Conservation (phyloP, 2,329 filamentous ascomycete genomes). For the Malbranchea cinnamomea region DNA sequence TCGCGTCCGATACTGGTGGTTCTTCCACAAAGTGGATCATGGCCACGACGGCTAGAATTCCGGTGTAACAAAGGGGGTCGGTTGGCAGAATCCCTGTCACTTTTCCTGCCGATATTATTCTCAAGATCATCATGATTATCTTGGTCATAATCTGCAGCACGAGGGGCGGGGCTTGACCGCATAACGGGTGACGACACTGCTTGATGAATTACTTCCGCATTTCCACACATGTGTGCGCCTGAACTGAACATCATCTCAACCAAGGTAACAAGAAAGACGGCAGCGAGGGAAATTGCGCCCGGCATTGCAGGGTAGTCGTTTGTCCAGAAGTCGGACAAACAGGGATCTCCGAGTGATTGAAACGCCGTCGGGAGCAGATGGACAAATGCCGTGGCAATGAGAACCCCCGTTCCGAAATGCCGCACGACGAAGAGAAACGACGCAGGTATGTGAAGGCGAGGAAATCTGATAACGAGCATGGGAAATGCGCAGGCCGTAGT, state of each 20-base stretch:
- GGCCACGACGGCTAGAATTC: conserved; percentile 8
- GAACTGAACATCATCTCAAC: conserved; percentile 43
- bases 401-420: conserved; percentile 67
- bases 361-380: conserved; percentile 59
- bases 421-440: conserved; percentile 51
- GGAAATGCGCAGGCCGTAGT: conserved; percentile 50
- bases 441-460: conserved; percentile 42
- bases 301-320: conserved; percentile 33
- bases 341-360: conserved; percentile 50
- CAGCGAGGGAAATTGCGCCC: conserved; percentile 31
- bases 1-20: conserved; percentile 17
- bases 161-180: neutral
- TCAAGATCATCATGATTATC: neutral
- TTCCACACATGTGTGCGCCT: conserved; percentile 16
- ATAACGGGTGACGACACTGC: neutral
- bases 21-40: conserved; percentile 16
- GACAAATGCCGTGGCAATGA: conserved; percentile 77
- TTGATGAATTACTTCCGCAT: conserved; percentile 5
- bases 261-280: conserved; percentile 32
- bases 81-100: conserved; percentile 7
- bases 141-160: neutral
- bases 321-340: conserved; percentile 34
- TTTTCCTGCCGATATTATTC: no score
- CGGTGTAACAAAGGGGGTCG: conserved; percentile 13
- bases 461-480: conserved; percentile 45